Base-by-base conservation (phyloP, 768 basidiomycete species). In the Leccinum disarticulatum region DNA sequence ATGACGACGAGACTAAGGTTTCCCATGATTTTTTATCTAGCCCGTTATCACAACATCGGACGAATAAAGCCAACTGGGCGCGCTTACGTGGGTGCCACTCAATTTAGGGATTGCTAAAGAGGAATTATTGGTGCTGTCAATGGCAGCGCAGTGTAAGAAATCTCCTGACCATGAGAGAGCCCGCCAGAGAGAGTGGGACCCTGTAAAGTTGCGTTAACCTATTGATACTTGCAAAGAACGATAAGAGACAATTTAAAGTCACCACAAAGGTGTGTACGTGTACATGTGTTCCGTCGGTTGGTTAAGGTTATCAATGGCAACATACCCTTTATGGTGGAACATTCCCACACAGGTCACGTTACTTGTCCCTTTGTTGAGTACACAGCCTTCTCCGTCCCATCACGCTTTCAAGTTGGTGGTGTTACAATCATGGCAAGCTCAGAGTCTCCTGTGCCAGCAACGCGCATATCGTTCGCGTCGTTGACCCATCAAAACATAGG, bases 401-500 rank as follows among this genome's bases (percentile, higher is more conserved):
- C 57, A 1, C 27, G 47, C 35, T 51, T 25, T 55, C 33, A 35
- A 35, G 35, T 57, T 31, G 38, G 31, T 25, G 13, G 59, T 49
- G 61, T 46, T 46, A 25, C 55, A 55, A 19, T 58, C 58, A 73
- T 74, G 62, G 57, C 68, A 30, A 66, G 52, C 61, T 60, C 70
- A 54, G 61, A 62, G 46, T 57, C 72, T 30, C 30, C 66, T 51
- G 55, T 51, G 14, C 33, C 60, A 31, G 28, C 54, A 33, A 48
- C 77, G 59, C 85, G 86, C 64, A 76, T 90, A 60, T 83, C 88
- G 19, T 90, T 90, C 74, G 81, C 91, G 54, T 84, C 86, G 52
- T 76, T 93, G 68, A 90, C 87, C 11, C 78, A 80, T 57, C 94
- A 94, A 74, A 96, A 95, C 74, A 76, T 95, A 50, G 93, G 93